Evolutionary conservation across 1,284 basidiomycete species (phyloP), one percentile per base, ranked within the genome.

Genomic region (Rhodotorula sp.): DNA sequence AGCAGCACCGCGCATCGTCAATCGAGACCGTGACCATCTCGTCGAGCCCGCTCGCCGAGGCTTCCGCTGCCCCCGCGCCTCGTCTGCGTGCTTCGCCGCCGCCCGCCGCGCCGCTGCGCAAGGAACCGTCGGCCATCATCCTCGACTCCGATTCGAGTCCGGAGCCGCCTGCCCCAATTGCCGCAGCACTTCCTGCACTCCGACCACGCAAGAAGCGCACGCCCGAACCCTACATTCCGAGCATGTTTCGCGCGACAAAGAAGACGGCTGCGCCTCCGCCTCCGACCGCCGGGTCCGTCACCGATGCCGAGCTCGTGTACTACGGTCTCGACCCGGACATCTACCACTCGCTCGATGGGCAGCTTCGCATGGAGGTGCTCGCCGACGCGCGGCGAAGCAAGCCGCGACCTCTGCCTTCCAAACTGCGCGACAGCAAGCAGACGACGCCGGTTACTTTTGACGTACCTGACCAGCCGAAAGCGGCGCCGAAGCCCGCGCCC

Each of bases 311-410:
- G 46, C 71, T 70, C 21, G 34, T 10, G 7, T 34, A 64, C 55
- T 64, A 69, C 34, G 73, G 66, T 10, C 71, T 77, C 68, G 74
- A 75, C 56, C 55, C 66, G 7, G 73, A 70, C 9, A 13, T 62
- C 8, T 77, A 61, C 27, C 68, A 48, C 10, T 57, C 54, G 13
- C 27, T 74, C 23, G 57, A 56, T 10, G 48, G 46, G 25, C 55
- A 61, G 17, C 17, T 58, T 2, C 68, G 67, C 34, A n/a, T 23
- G 45, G 72, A 75, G 21, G 45, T 52, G 1, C 60, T 72, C n/a
- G 66, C 61, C 1, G 34, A 71, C 5, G 66, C 66, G 7, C 61
- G 58, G n/a, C 59, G 66, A 21, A 25, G 16, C 10, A 66, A 53
- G 55, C 66, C 63, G 2, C 42, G 53, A 9, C 62, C 53, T 5